A percentile compares a stretch with the other conserved stretches of the same genome.
These are phyloP conservation scores for Lentinus brumalis DNA, from an alignment of 768 basidiomycete species.

Conservation along the genomic window DNA sequence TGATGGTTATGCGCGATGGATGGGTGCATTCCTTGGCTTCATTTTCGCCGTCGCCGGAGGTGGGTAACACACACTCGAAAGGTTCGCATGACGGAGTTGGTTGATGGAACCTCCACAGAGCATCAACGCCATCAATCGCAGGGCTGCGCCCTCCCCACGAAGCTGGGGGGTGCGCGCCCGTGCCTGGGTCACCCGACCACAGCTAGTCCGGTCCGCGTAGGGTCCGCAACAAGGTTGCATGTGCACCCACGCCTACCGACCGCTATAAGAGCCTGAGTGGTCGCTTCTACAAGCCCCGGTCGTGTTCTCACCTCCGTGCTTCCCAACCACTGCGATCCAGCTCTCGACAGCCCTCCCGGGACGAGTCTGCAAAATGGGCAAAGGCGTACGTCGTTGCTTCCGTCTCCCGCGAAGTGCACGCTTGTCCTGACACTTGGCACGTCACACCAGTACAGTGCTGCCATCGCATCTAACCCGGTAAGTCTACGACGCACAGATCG, in stretches of 20 bases:
- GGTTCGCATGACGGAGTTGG: background rate
- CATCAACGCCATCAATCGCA: conserved; percentile 15
- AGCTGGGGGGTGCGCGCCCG: conserved; percentile 3
- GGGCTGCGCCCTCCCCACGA: conserved; percentile 2
- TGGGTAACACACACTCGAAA: too few species aligned
- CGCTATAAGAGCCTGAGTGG: background rate
- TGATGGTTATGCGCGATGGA: too few species aligned
- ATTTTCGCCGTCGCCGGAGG: too few species aligned
- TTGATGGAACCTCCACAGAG: background rate
- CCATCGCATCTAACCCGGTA: conserved; percentile 63
- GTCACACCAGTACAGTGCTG: conserved; percentile 49
- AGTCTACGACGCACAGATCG: conserved; percentile 9
- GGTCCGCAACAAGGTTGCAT: background rate
- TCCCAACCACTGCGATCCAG: conserved; percentile 4
- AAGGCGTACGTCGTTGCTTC: conserved; percentile 26
- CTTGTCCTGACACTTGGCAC: background rate
- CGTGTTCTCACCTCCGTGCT: conserved; percentile 1
- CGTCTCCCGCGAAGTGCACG: background rate
- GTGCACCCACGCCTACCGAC: background rate
- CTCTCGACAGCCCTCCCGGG: background rate
- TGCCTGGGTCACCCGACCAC: conserved; percentile 20
- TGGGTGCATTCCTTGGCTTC: too few species aligned
- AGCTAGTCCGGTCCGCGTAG: conserved; percentile 8
- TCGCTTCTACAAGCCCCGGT: background rate
- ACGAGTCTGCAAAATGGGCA: conserved; percentile 24